Evolutionary conservation across 2,329 filamentous ascomycete genomes (phyloP).

Genomic region (Fulvia fulva): DNA sequence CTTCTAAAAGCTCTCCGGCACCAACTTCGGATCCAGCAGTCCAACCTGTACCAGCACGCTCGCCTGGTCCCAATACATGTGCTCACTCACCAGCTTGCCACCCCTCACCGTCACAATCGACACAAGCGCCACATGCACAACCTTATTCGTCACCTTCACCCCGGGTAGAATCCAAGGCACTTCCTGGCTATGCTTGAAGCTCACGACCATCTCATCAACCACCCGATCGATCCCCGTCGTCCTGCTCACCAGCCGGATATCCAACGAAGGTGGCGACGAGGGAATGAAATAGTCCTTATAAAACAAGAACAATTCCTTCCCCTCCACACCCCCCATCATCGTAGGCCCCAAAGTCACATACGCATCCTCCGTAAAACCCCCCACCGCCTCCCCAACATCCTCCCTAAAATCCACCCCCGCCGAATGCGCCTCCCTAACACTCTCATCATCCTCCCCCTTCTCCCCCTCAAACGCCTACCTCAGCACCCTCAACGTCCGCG

Average conservation of each 20-base stretch:
- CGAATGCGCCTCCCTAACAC: constrained; percentile 36
- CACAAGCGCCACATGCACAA: constrained; percentile 54
- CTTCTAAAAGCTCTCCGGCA: constrained; percentile 42
- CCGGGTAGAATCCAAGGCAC: constrained; percentile 57
- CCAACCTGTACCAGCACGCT: constrained; percentile 55
- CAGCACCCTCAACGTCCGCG: constrained; percentile 38
- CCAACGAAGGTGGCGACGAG: constrained; percentile 51
- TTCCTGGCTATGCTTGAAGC: constrained; percentile 54
- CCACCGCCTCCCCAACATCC: constrained; percentile 30
- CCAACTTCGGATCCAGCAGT: constrained; percentile 51
- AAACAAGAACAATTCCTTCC: constrained; percentile 45
- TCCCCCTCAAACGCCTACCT: constrained; percentile 30
- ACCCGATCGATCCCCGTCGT: constrained; percentile 55
- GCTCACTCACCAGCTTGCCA: constrained; percentile 53
- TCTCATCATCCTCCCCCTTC: constrained; percentile 28
- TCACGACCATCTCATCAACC: constrained; percentile 56
- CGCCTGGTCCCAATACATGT: constrained; percentile 59
- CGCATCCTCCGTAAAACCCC: constrained; percentile 29
- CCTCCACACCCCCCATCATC: constrained; percentile 42
- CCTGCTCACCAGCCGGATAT: constrained; percentile 52
- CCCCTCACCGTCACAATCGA: constrained; percentile 53
- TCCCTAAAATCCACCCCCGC: constrained; percentile 20
- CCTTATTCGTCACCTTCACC: constrained; percentile 52
- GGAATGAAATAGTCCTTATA: constrained; percentile 56
- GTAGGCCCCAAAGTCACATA: constrained; percentile 41